phyloP scores from a whole-genome alignment of 352 stramenopile genomes.

The Thraustochytrium striatum region DNA sequence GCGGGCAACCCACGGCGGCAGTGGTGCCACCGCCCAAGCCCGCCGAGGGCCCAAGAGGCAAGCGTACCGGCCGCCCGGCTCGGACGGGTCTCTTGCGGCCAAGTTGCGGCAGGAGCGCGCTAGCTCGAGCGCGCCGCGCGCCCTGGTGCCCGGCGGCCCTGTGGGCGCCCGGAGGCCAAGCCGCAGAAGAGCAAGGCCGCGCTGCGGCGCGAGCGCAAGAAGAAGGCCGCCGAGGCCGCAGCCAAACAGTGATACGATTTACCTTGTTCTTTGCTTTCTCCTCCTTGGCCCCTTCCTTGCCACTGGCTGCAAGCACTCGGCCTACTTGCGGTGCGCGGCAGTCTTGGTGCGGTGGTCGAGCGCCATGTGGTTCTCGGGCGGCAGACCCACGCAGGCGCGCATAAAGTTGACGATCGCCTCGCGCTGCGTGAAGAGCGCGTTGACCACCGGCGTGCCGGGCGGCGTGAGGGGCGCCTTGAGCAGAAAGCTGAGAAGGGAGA shows the following conservation, averaged over 20 bases:
- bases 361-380: conserved; percentile 95
- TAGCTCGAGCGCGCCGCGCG: conserved; percentile 47
- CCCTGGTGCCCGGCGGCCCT: neutral
- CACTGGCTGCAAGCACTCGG: neutral
- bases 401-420: conserved; percentile 97
- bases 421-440: conserved; percentile 95
- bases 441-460: conserved; percentile 95
- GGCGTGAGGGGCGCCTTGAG: conserved; percentile 97
- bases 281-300: neutral
- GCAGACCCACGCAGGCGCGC: conserved; percentile 91
- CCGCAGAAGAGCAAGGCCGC: conserved; percentile 1
- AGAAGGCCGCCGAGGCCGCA: neutral
- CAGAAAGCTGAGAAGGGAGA: conserved; percentile 97
- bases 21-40: neutral
- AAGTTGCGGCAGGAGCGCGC: conserved; percentile 79
- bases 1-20: neutral
- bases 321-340: neutral
- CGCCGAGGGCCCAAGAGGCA: conserved; percentile 62
- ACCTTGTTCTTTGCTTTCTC: neutral
- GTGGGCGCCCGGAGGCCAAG: neutral
- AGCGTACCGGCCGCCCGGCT: conserved; percentile 77
- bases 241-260: neutral
- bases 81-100: conserved; percentile 81
- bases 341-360: conserved; percentile 69
- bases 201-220: conserved; percentile 22